Conservation (phyloP, 2,329 filamentous ascomycete genomes). For the Dactylellina cionopaga region DNA sequence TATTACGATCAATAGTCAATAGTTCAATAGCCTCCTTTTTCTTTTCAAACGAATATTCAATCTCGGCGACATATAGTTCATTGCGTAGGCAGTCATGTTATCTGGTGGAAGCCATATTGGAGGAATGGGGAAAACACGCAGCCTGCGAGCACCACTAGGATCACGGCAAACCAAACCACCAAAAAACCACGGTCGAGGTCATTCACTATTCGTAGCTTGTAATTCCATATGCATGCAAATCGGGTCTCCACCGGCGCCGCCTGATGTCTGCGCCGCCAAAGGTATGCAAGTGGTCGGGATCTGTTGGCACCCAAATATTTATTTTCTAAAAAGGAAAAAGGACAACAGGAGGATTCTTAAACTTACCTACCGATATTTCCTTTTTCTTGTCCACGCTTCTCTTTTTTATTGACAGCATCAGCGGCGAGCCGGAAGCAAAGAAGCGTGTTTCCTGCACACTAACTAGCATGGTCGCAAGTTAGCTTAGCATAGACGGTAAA, state of each 20-base stretch:
- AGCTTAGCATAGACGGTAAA: neutral
- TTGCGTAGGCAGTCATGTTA: constrained; percentile 42
- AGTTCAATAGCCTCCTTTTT: neutral
- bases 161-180: constrained; percentile 5
- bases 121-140: constrained; percentile 28
- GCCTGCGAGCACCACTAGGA: constrained; percentile 24
- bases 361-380: neutral
- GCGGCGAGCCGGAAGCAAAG: constrained; percentile 19
- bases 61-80: constrained; percentile 17
- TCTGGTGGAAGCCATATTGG: constrained; percentile 28
- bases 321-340: constrained; percentile 30
- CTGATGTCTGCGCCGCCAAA: constrained; percentile 38
- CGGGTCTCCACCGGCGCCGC: constrained; percentile 3
- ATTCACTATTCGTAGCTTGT: constrained; percentile 24
- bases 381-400: too few species aligned
- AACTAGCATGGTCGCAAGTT: neutral
- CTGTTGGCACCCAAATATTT: constrained; percentile 12
- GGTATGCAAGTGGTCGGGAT: constrained; percentile 44
- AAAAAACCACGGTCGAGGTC: constrained; percentile 24
- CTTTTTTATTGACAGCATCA: constrained; percentile 1
- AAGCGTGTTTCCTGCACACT: neutral
- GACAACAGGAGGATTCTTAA: constrained; percentile 15
- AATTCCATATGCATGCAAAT: constrained; percentile 42
- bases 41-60: neutral
- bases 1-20: constrained; percentile 21